Conservation (phyloP, 768 basidiomycete genomes). For the Coprinellus aureogranulatus region DNA sequence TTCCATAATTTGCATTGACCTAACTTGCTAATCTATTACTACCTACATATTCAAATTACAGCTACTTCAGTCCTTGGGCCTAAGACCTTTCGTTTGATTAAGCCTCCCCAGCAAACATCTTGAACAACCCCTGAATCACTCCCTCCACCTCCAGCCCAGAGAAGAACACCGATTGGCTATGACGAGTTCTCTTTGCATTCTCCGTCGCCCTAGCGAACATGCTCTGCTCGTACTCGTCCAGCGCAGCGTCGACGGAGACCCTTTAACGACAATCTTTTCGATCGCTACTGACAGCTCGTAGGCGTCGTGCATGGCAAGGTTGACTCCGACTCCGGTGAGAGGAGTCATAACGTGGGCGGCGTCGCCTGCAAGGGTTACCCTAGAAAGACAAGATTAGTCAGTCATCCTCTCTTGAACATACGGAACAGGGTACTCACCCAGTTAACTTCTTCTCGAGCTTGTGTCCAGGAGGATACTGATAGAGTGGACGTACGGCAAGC, state of each 20-base stretch:
- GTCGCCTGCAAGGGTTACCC: conserved; percentile 21
- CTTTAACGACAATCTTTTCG: not conserved
- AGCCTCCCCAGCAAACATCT: not conserved
- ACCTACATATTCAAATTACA: too few relatives aligned
- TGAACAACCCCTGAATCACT: not conserved
- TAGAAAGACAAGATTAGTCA: not conserved
- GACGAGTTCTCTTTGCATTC: not conserved
- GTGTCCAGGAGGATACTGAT: conserved; percentile 5
- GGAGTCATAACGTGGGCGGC: conserved; percentile 28
- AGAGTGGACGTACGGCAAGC: not conserved
- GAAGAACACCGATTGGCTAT: not conserved
- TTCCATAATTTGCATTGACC: too few relatives aligned
- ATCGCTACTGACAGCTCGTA: conserved; percentile 16
- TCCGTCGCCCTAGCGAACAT: conserved; percentile 1
- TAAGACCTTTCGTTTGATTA: not conserved
- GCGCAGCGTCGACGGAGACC: not conserved
- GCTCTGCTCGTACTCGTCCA: conserved; percentile 4
- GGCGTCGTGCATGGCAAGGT: conserved; percentile 21
- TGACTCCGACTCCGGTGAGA: conserved; percentile 24
- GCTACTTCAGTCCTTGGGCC: too few relatives aligned
- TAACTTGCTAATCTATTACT: too few relatives aligned
- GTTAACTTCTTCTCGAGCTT: not conserved
- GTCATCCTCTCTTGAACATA: not conserved
- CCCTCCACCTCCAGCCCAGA: not conserved
- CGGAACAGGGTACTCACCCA: not conserved